These are phyloP conservation scores for Sugiyamaella xylanicola DNA, from an alignment of 1,139 yeast species.

Conservation along the genomic window DNA sequence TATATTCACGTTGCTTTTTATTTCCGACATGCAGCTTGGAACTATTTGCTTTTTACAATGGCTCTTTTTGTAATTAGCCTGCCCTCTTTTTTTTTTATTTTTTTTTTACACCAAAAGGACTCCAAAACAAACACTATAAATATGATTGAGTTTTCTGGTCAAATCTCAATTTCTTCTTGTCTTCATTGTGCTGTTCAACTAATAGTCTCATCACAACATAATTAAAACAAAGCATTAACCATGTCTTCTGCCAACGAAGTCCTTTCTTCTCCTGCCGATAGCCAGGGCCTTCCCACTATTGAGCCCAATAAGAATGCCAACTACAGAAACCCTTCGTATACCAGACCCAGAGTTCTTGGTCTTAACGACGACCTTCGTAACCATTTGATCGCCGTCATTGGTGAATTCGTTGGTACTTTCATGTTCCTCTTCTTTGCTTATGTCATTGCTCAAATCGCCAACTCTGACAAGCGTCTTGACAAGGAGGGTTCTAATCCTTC, in stretches of 20 bases:
- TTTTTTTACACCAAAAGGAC: background rate
- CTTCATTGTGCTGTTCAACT: background rate
- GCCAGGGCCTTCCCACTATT: slow-evolving; percentile 23
- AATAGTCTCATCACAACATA: background rate
- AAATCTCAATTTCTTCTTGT: slow-evolving; percentile 2
- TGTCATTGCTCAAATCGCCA: slow-evolving; percentile 83
- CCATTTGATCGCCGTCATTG: slow-evolving; percentile 56
- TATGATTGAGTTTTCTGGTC: slow-evolving; percentile 4
- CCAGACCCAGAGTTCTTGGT: slow-evolving; percentile 34
- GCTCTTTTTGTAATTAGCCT: slow-evolving; percentile 12
- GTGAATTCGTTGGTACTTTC: slow-evolving; percentile 85
- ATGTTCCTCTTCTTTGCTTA: slow-evolving; percentile 81
- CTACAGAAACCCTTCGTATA: slow-evolving; percentile 13
- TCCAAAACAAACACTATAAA: slow-evolving; percentile 9
- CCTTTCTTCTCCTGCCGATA: slow-evolving; percentile 20
- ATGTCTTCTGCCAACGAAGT: slow-evolving; percentile 22
- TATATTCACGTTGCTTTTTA: slow-evolving; percentile 1
- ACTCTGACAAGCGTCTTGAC: slow-evolving; percentile 42
- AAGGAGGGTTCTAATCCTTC: slow-evolving; percentile 59
- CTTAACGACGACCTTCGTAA: slow-evolving; percentile 50
- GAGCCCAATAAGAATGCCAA: slow-evolving; percentile 20
- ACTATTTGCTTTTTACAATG: slow-evolving; percentile 2
- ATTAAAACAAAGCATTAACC: background rate
- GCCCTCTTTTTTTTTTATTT: background rate
- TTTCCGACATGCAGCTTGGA: slow-evolving; percentile 3